These are phyloP conservation scores for Plasmodium sp. DNA, from an alignment of 169 alveolate species.

Conservation along the genomic window DNA sequence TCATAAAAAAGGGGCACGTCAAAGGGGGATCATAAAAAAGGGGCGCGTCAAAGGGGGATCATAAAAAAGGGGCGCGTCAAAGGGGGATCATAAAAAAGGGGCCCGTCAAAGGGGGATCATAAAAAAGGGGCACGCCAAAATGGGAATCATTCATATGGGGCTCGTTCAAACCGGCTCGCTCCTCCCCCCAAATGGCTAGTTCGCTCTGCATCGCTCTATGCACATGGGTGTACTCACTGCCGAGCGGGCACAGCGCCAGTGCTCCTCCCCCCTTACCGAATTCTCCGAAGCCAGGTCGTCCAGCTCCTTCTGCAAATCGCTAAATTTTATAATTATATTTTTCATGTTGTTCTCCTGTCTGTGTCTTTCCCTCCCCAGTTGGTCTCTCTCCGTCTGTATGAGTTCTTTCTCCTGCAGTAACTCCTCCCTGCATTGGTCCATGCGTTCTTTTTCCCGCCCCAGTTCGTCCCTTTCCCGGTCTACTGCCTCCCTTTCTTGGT, in stretches of 20 bases:
- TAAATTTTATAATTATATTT: constrained; percentile 11
- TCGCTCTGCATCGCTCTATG: background rate
- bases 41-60: too few species aligned
- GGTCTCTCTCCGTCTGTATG: constrained; percentile 8
- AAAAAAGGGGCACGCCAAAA: too few species aligned
- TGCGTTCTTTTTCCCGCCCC: constrained; percentile 13
- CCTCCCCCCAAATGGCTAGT: background rate
- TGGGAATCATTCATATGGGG: too few species aligned
- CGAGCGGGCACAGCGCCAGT: background rate
- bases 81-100: background rate
- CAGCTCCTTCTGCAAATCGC: constrained; percentile 11
- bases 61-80: background rate
- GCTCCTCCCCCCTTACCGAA: background rate
- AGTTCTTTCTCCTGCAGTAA: constrained; percentile 13
- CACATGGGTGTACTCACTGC: background rate
- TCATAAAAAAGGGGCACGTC: too few species aligned
- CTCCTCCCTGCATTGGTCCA: background rate
- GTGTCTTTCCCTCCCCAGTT: constrained; percentile 22
- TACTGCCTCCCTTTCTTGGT: background rate
- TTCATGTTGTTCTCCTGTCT: constrained; percentile 34
- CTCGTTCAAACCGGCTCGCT: too few species aligned
- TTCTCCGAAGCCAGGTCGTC: constrained; percentile 13
- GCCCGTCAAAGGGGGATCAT: too few species aligned
- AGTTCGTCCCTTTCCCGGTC: background rate
- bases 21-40: too few species aligned